Conservation (phyloP, 768 basidiomycete species). For the Neoboletus brunneissimus region DNA sequence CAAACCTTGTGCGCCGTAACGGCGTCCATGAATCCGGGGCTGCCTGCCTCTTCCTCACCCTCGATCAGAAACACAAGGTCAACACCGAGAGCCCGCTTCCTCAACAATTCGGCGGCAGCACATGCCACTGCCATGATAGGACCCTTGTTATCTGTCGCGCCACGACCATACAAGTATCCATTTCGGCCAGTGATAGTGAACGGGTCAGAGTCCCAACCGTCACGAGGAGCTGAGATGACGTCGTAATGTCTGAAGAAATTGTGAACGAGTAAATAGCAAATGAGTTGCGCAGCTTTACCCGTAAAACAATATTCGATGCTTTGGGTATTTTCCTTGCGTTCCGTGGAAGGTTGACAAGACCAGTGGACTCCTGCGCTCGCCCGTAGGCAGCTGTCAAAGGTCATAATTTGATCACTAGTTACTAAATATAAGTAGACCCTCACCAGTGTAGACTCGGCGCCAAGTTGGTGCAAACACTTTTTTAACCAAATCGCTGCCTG, state of each 20-base stretch:
- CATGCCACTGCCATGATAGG: conserved; percentile 90
- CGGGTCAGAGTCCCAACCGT: conserved; percentile 82
- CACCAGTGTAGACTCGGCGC: conserved; percentile 77
- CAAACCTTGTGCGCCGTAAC: conserved; percentile 72
- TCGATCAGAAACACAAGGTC: conserved; percentile 92
- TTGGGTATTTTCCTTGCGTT: conserved; percentile 51
- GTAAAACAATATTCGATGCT: conserved; percentile 85
- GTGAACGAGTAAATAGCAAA: neutral
- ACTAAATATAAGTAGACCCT: conserved; percentile 17
- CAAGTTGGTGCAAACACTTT: conserved; percentile 84
- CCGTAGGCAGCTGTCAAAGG: conserved; percentile 62
- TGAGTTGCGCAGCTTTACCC: conserved; percentile 47
- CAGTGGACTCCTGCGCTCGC: conserved; percentile 77
- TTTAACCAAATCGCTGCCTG: conserved; percentile 93
- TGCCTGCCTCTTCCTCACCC: conserved; percentile 97
- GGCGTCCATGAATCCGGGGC: conserved; percentile 77
- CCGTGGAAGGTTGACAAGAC: conserved; percentile 88
- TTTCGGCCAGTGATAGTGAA: conserved; percentile 80
- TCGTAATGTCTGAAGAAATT: conserved; percentile 77
- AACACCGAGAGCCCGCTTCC: conserved; percentile 68
- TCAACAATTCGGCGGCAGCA: conserved; percentile 80
- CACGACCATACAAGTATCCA: conserved; percentile 87
- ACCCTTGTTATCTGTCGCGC: conserved; percentile 94
- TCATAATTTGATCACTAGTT: neutral
- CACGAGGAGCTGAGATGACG: conserved; percentile 76